Conservation (phyloP, 1,284 basidiomycete genomes). For the Heterobasidion irregulare region DNA sequence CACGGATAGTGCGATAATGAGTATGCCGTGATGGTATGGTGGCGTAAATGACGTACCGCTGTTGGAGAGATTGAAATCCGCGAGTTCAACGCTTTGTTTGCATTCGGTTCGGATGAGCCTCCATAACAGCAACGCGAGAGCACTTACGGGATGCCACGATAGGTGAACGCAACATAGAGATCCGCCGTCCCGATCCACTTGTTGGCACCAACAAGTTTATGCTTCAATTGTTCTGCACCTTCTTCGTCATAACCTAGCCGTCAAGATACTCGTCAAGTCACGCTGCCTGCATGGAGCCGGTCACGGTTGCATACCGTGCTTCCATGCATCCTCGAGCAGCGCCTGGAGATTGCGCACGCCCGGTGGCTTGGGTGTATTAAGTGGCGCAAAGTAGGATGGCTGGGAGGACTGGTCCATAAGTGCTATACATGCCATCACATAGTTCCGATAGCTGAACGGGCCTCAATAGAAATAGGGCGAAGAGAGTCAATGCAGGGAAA, state of each 20-base stretch:
- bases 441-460: slow-evolving; percentile 71
- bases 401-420: slow-evolving; percentile 59
- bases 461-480: not conserved
- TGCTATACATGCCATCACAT: slow-evolving; percentile 71
- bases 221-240: slow-evolving; percentile 53
- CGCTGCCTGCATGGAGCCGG: too few species aligned
- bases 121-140: not conserved
- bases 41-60: slow-evolving; percentile 24
- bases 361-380: slow-evolving; percentile 50
- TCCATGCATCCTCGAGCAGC: slow-evolving; percentile 80
- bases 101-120: not conserved
- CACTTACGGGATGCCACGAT: slow-evolving; percentile 70
- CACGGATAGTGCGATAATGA: not conserved
- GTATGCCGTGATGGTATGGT: not conserved
- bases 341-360: slow-evolving; percentile 66
- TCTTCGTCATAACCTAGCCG: slow-evolving; percentile 62
- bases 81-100: slow-evolving; percentile 27
- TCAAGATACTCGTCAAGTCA: not conserved
- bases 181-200: slow-evolving; percentile 80
- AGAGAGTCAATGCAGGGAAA: not conserved
- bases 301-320: slow-evolving; percentile 32
- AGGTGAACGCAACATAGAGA: slow-evolving; percentile 61
- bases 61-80: slow-evolving; percentile 47
- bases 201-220: slow-evolving; percentile 48
- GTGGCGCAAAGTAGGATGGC: slow-evolving; percentile 49